phyloP scores from a whole-genome alignment of 2,329 filamentous ascomycete species.

The Cladorrhinum sp. region DNA sequence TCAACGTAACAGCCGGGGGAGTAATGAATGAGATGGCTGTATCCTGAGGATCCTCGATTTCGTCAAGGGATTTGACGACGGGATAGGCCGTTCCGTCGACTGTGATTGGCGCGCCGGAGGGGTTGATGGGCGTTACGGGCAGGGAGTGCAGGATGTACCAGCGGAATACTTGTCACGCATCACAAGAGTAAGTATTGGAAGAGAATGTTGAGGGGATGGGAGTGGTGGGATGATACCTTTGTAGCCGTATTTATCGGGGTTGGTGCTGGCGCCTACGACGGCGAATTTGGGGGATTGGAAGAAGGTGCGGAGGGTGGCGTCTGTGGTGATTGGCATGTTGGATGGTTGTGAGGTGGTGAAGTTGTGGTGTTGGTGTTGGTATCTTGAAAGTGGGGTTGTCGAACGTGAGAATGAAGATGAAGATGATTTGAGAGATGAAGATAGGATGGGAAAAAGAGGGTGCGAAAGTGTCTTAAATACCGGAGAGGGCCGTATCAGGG shows the following conservation, averaged over 20 bases:
- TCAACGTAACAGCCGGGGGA: slow-evolving; percentile 71
- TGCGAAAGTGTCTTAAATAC: neutral
- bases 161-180: slow-evolving; percentile 78
- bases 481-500: neutral
- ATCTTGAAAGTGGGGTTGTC: neutral
- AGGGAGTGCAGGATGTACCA: slow-evolving; percentile 83
- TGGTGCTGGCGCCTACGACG: slow-evolving; percentile 85
- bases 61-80: slow-evolving; percentile 63
- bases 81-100: slow-evolving; percentile 56
- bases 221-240: slow-evolving; percentile 56
- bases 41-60: slow-evolving; percentile 62
- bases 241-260: slow-evolving; percentile 82
- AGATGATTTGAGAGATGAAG: neutral
- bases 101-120: slow-evolving; percentile 61
- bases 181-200: too few species aligned
- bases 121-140: slow-evolving; percentile 81
- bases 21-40: slow-evolving; percentile 86
- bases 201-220: too few species aligned
- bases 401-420: neutral
- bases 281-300: slow-evolving; percentile 78
- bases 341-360: slow-evolving; percentile 14
- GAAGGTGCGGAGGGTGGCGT: slow-evolving; percentile 71
- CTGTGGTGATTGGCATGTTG: slow-evolving; percentile 55
- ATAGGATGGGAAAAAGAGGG: neutral
- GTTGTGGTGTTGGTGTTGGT: slow-evolving; percentile 9